Conservation (phyloP, 257 asterid species). For the Echium plantagineum region DNA sequence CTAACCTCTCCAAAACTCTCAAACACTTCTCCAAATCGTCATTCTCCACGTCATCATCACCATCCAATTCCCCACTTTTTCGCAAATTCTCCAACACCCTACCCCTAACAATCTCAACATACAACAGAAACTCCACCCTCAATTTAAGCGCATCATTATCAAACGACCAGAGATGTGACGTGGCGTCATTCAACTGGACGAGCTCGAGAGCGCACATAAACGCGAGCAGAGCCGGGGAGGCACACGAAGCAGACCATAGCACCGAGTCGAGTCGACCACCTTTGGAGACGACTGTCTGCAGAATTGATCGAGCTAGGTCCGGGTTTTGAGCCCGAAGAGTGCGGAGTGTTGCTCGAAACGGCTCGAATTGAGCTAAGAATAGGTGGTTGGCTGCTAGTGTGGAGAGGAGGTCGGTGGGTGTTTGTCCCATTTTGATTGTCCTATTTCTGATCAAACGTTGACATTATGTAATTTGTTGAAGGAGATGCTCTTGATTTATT, state of each 20-base stretch:
- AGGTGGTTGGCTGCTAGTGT: constrained; percentile 65
- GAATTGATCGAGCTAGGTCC: constrained; percentile 56
- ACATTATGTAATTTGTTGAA: no score
- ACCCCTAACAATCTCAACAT: constrained; percentile 36
- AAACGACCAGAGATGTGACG: constrained; percentile 63
- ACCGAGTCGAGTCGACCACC: constrained; percentile 73
- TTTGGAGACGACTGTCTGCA: constrained; percentile 54
- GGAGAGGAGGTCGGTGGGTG: constrained; percentile 20
- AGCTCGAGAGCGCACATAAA: constrained; percentile 68
- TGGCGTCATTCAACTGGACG: constrained; percentile 68
- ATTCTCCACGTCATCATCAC: constrained; percentile 13
- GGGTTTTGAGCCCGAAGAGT: constrained; percentile 75
- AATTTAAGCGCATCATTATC: constrained; percentile 43
- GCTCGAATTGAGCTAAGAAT: constrained; percentile 83
- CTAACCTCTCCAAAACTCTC: constrained; percentile 45
- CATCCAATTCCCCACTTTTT: constrained; percentile 1
- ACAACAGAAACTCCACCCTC: constrained; percentile 78
- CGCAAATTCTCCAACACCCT: constrained; percentile 25
- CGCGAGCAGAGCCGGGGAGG: constrained; percentile 66
- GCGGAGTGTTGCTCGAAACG: constrained; percentile 73
- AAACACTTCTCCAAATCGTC: constrained; percentile 30
- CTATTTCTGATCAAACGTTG: no score
- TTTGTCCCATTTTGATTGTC: no score
- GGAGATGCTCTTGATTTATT: no score
- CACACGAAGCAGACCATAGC: constrained; percentile 67